Evolutionary conservation across 2,329 filamentous ascomycete species (phyloP).

Genomic region (Fusarium sp.): DNA sequence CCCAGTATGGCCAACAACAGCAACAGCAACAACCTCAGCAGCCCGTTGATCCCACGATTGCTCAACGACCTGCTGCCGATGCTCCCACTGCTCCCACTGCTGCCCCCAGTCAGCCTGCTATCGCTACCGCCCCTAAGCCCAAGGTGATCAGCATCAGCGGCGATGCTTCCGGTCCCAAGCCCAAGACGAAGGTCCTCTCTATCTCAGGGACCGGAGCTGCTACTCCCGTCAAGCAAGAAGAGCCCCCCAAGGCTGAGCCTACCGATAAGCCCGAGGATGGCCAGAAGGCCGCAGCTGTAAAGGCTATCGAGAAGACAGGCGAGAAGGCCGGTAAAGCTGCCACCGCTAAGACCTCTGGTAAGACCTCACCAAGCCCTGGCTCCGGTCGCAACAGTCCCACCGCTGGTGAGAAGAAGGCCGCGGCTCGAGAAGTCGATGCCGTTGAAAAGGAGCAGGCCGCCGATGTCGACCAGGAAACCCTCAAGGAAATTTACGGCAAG

Average conservation of each 20-base stretch:
- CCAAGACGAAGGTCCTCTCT: conserved; percentile 59
- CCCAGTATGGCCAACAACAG: conserved; percentile 60
- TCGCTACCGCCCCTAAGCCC: conserved; percentile 60
- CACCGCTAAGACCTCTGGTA: conserved; percentile 66
- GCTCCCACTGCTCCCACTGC: conserved; percentile 56
- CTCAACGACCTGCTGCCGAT: conserved; percentile 41
- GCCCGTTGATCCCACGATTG: conserved; percentile 42
- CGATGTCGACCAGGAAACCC: conserved; percentile 74
- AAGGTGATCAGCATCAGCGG: conserved; percentile 77
- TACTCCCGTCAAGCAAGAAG: conserved; percentile 51
- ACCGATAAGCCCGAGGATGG: conserved; percentile 70
- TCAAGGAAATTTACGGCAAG: conserved; percentile 97
- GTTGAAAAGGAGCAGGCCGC: conserved; percentile 84
- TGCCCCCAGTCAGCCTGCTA: conserved; percentile 54
- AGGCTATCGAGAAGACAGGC: conserved; percentile 92
- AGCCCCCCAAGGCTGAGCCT: conserved; percentile 60
- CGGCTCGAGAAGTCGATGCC: conserved; percentile 76
- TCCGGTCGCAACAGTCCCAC: conserved; percentile 88
- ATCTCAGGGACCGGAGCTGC: conserved; percentile 49
- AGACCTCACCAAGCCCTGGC: conserved; percentile 81
- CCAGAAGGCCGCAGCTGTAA: conserved; percentile 84
- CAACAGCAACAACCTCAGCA: conserved; percentile 50
- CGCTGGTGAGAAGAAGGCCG: conserved; percentile 61
- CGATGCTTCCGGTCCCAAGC: conserved; percentile 63
- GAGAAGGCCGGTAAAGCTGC: conserved; percentile 61